phyloP scores from a whole-genome alignment of 2,329 filamentous ascomycete genomes.

The Neofusicoccum parvum region DNA sequence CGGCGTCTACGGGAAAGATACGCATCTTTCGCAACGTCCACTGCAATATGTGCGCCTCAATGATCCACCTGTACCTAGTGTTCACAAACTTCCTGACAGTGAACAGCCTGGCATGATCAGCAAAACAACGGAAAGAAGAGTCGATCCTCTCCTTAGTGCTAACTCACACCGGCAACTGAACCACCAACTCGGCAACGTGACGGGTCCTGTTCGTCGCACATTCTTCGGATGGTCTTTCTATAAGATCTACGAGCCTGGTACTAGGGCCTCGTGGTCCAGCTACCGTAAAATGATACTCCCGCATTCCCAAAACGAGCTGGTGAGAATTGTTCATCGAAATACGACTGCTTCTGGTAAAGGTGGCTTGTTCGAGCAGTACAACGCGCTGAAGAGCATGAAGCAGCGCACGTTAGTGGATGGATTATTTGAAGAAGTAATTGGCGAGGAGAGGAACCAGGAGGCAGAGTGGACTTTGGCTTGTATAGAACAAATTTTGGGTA shows the following conservation, averaged over 20 bases:
- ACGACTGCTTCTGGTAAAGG: not conserved
- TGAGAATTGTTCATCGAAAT: not conserved
- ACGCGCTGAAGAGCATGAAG: not conserved
- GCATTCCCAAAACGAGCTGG: not conserved
- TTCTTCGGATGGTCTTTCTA: conserved; percentile 14
- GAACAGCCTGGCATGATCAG: too few species aligned
- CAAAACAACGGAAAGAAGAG: too few species aligned
- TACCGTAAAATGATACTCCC: not conserved
- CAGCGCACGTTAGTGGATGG: not conserved
- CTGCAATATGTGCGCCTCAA: too few species aligned
- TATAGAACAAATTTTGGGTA: not conserved
- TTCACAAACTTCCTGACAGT: too few species aligned
- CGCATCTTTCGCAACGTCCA: too few species aligned
- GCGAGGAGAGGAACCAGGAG: not conserved
- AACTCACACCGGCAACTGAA: conserved; percentile 1
- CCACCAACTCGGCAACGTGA: not conserved
- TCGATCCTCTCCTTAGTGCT: too few species aligned
- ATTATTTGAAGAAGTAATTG: not conserved
- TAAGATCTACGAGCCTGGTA: not conserved
- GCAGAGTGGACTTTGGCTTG: conserved; percentile 7
- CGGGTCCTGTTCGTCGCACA: not conserved
- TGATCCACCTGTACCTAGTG: too few species aligned
- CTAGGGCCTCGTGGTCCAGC: not conserved
- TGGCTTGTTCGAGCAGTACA: conserved; percentile 7
- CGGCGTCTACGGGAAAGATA: too few species aligned